phyloP scores from a whole-genome alignment of 2,329 filamentous ascomycete genomes.

The Cladophialophora exuberans region DNA sequence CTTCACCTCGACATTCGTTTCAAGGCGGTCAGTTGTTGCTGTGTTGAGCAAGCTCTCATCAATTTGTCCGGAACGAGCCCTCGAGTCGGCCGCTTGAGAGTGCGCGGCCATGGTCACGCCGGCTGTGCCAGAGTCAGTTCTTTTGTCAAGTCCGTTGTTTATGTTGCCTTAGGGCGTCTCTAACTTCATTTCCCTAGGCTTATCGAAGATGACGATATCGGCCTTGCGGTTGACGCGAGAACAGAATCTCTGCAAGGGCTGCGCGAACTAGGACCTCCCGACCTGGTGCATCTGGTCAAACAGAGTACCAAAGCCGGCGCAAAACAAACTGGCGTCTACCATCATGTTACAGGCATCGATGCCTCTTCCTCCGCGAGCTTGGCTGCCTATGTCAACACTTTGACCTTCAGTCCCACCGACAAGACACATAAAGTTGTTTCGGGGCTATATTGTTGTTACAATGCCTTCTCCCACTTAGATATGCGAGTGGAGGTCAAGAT shows the following conservation, averaged over 20 bases:
- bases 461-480: slow-evolving; percentile 96
- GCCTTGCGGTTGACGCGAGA: slow-evolving; percentile 81
- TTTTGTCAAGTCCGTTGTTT: background rate
- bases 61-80: slow-evolving; percentile 18
- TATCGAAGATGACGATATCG: slow-evolving; percentile 88
- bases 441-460: slow-evolving; percentile 97
- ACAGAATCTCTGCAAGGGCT: slow-evolving; percentile 84
- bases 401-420: slow-evolving; percentile 86
- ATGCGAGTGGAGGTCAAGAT: slow-evolving; percentile 99
- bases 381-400: slow-evolving; percentile 96
- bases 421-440: slow-evolving; percentile 89
- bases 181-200: slow-evolving; percentile 61
- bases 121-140: slow-evolving; percentile 74
- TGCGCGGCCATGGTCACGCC: slow-evolving; percentile 67
- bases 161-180: background rate
- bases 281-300: slow-evolving; percentile 93
- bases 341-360: slow-evolving; percentile 96
- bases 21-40: background rate
- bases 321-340: slow-evolving; percentile 82
- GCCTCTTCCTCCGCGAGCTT: slow-evolving; percentile 96
- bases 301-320: slow-evolving; percentile 55
- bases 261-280: slow-evolving; percentile 91
- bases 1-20: too few species aligned
- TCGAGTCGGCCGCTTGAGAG: slow-evolving; percentile 14
- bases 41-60: background rate